Evolutionary conservation across 805 yeast genomes (phyloP).

Genomic region (Wickerhamiella dianesei): DNA sequence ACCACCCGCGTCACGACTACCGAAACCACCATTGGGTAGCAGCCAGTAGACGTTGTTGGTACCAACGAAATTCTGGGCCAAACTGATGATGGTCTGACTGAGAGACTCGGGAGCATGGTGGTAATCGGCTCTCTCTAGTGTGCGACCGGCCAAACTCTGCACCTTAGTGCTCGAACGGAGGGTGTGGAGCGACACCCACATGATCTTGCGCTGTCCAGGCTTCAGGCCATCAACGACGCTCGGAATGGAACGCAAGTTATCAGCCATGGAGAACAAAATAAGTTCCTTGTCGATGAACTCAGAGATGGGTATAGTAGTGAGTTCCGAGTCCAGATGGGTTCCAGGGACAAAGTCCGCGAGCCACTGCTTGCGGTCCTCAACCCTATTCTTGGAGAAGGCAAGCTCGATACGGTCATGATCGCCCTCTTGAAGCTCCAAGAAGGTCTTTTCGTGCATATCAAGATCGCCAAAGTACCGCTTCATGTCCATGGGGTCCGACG

Average conservation of each 20-base stretch:
- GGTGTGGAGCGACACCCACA: constrained; percentile 78
- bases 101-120: constrained; percentile 92
- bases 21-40: constrained; percentile 89
- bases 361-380: constrained; percentile 97
- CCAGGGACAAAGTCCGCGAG: constrained; percentile 83
- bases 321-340: constrained; percentile 69
- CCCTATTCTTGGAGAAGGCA: constrained; percentile 88
- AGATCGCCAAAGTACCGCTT: constrained; percentile 78
- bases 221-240: constrained; percentile 88
- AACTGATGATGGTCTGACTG: constrained; percentile 77
- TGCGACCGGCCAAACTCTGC: constrained; percentile 79
- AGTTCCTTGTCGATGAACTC: constrained; percentile 92
- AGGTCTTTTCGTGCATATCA: constrained; percentile 73
- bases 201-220: constrained; percentile 92
- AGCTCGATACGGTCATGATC: constrained; percentile 72
- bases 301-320: constrained; percentile 69
- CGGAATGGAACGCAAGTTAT: constrained; percentile 89
- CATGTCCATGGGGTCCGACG: constrained; percentile 71
- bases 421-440: constrained; percentile 59
- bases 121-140: constrained; percentile 77
- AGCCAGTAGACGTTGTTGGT: constrained; percentile 75
- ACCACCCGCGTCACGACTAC: constrained; percentile 94
- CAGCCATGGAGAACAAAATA: constrained; percentile 92
- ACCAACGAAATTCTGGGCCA: constrained; percentile 93
- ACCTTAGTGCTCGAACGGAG: constrained; percentile 70